Base-by-base conservation (phyloP, 305 asterid genomes). In the Fraxinus sp. region DNA sequence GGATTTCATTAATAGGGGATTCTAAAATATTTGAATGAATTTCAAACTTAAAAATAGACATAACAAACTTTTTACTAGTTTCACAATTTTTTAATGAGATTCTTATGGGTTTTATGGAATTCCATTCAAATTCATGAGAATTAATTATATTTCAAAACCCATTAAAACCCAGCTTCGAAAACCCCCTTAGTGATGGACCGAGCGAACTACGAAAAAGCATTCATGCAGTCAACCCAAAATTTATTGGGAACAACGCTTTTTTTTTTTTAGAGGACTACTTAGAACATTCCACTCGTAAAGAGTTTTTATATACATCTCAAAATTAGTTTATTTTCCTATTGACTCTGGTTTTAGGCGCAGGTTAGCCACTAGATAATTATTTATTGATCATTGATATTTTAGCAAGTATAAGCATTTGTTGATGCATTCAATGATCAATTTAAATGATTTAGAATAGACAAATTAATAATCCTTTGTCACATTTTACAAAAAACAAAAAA, bases 401-500 rank as follows among this genome's bases (percentile, higher is more conserved):
- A 68, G 75, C 9, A 26, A 28, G 75, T 68, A 68, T 68, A 24
- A 26, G 75, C 16, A 30, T 68, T 28, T 22, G 22, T 3, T 1
- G 46, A 36, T 75, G 39, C 35, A 26, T 28, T 30, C 26, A 13
- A 24, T 68, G 8, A 46, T 39, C 72, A 79, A 70, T 28, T 64
- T 68, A 46, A 77, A 46, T 46, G 72, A 30, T 37, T 32, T 77
- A 80, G 26, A 36, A 52, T 52, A 79, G 7, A 79, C 10, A 68
- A 73, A 83, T 39, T 57, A 76, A 30, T 22, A 80, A 36, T 39
- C 11, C 62, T 78, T 36, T 36, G 70, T 46, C 22, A 62, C 59
- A 55, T 36, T 59, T 59, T 20, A 71, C 64, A 14, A 32, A 4
- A 46, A 2, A 10, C 3, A 49, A 13, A 74, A 14, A 1, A 74